Evolutionary conservation across 2,329 filamentous ascomycete species (phyloP).

Genomic region (Myotisia sp.): DNA sequence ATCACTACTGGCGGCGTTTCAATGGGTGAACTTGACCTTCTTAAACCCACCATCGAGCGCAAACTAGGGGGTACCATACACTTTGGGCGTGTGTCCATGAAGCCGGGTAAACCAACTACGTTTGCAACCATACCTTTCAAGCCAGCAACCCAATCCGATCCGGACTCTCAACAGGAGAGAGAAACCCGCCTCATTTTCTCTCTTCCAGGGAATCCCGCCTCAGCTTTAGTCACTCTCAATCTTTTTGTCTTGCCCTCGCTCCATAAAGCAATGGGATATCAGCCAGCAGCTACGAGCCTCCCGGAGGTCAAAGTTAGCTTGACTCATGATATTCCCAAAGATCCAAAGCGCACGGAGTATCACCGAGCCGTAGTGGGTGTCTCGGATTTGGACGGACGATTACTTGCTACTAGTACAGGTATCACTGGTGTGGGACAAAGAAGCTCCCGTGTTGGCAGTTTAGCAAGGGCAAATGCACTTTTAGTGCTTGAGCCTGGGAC

Average conservation of each 20-base stretch:
- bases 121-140: constrained; percentile 75
- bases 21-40: constrained; percentile 92
- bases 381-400: constrained; percentile 45
- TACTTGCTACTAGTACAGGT: constrained; percentile 71
- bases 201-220: constrained; percentile 85
- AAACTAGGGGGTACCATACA: constrained; percentile 82
- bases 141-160: constrained; percentile 13
- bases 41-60: constrained; percentile 92
- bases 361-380: constrained; percentile 66
- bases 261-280: constrained; percentile 58
- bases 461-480: constrained; percentile 77
- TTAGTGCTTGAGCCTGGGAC: constrained; percentile 42
- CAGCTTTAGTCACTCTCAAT: constrained; percentile 82
- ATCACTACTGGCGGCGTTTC: constrained; percentile 90
- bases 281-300: constrained; percentile 40
- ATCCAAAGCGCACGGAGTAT: constrained; percentile 70
- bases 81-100: constrained; percentile 93
- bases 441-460: constrained; percentile 76
- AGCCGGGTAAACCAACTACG: constrained; percentile 93
- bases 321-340: constrained; percentile 57
- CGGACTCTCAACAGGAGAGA: constrained; percentile 36
- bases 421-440: constrained; percentile 49
- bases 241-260: constrained; percentile 83
- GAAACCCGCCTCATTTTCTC: constrained; percentile 66
- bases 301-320: constrained; percentile 58